Base-by-base conservation (phyloP, 2,329 filamentous ascomycete species). In the Berkeleyomyces rouxiae region DNA sequence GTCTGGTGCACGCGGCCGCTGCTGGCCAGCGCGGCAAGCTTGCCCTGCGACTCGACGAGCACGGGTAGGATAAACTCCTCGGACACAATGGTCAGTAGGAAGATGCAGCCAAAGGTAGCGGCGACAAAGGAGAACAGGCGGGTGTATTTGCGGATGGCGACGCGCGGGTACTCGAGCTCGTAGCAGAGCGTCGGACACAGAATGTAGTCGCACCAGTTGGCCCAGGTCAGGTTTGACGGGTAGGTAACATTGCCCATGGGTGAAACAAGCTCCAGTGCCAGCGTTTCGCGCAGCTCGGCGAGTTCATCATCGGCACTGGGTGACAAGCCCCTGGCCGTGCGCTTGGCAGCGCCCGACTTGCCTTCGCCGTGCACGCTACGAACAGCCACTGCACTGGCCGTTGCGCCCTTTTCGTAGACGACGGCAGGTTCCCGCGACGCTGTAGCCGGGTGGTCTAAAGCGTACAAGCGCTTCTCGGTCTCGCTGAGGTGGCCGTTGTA, bases 61-160 rank as follows among this genome's bases (percentile, higher is more conserved):
- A 96, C 88, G 0, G 93, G 93, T 3, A 96, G 80, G 72, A 99
- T 96, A 74, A 95, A 97, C 70, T 97, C 92, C 70, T 97, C 93
- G 1, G 87, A 92, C 3, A 87, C 89, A 65, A 96, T 80, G 10
- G 90, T 96, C 67, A 99, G 80, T 31, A 99, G 81, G 73, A 96
- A 97, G 70, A 99, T 95, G 73, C 92, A 96, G 58, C 93, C 93
- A 71, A 97, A 97, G 0, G 93, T 87, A 57, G 93, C 93, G 13
- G 91, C 74, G 31, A 89, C 83, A 74, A 97, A 97, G 72, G 86
- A 88, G 64, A 88, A 82, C 53, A 97, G 81, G 66, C 90, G 86
- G 23, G 83, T 79, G 85, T 88, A 96, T 68, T 88, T 83, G 64
- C 90, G 84, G n/a, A 77, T 75, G 10, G 80, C 72, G 9, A 82